phyloP scores from a whole-genome alignment of 495 filamentous ascomycete species.

The Penicillium salamii region DNA sequence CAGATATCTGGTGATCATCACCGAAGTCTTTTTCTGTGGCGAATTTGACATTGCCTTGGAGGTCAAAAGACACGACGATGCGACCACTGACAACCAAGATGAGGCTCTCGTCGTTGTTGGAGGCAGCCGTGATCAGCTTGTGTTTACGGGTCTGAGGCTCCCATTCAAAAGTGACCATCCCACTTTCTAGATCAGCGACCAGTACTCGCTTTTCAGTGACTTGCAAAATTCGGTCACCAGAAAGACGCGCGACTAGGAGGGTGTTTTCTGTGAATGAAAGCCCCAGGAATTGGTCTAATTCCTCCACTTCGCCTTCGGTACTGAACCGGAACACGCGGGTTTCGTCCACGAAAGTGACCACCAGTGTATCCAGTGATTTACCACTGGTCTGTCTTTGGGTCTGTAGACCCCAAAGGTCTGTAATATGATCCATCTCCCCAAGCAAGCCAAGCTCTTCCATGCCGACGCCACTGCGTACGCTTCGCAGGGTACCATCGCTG shows the following conservation, averaged over 20 bases:
- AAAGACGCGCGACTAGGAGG: slow-evolving; percentile 64
- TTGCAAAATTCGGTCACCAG: slow-evolving; percentile 66
- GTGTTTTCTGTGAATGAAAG: slow-evolving; percentile 69
- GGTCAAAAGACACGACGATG: slow-evolving; percentile 61
- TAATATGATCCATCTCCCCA: slow-evolving; percentile 73
- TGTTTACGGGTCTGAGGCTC: slow-evolving; percentile 48
- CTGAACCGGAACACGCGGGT: slow-evolving; percentile 81
- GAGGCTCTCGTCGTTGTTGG: slow-evolving; percentile 64
- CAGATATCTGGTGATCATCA: slow-evolving; percentile 73
- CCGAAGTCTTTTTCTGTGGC: slow-evolving; percentile 57
- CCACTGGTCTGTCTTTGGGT: slow-evolving; percentile 35
- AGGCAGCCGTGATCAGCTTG: slow-evolving; percentile 71
- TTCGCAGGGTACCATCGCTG: slow-evolving; percentile 80
- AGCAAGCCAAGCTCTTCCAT: slow-evolving; percentile 84
- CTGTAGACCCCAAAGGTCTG: slow-evolving; percentile 63
- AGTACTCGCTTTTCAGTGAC: slow-evolving; percentile 64
- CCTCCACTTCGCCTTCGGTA: slow-evolving; percentile 75
- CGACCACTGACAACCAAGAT: slow-evolving; percentile 73
- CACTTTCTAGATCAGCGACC: slow-evolving; percentile 67
- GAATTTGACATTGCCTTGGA: slow-evolving; percentile 55
- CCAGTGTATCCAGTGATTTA: slow-evolving; percentile 62
- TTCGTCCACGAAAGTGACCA: slow-evolving; percentile 79
- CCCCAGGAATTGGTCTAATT: slow-evolving; percentile 69
- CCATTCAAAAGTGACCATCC: slow-evolving; percentile 69
- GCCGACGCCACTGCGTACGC: slow-evolving; percentile 89